Base-by-base conservation (phyloP, 2,329 filamentous ascomycete species). In the Allantophomopsis lycopodina region DNA sequence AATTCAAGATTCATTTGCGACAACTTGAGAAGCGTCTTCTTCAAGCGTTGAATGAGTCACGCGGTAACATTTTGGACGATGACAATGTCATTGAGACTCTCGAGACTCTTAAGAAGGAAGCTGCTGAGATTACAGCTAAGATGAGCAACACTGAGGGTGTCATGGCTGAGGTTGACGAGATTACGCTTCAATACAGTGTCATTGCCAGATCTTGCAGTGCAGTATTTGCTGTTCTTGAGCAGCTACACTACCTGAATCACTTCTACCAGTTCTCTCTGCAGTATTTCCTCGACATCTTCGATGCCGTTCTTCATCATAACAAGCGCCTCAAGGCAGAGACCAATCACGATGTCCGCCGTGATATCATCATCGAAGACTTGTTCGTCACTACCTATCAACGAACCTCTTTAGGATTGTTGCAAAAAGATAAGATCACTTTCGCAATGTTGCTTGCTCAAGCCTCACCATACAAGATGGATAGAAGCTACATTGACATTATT, bases 211-310 rank as follows among this genome's bases (percentile, higher is more conserved):
- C 91, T 33, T 98, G 91, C 72, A 95, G 89, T 63, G 88, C 91
- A 40, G 89, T 98, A 33, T 98, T 96, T 58, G 87, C 93, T 23
- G 84, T 98, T 12, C 69, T 98, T 44, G 93, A 98, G 63, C 89
- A 98, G 60, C 74, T 98, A 42, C 89, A 96, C 61, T 93, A 95
- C 56, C 79, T 98, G 58, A 95, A 98, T 60, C 91, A 96, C 67
- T 96, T 96, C 64, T 98, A 98, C 61, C 93, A 96, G 58, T 98
- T 98, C 69, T 98, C 91, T 31, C 71, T 98, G 43, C 88, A 95
- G 60, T 98, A 94, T 63, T 98, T 98, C 64, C 74, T 94, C 40
- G 84, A 95, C 57, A 98, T 98, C 50, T 98, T 98, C 73, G 84
- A 94, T 56, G 77, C 82, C 5, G 91, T 98, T 7, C 71, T 98